phyloP scores from a whole-genome alignment of 2,329 filamentous ascomycete genomes.

The Colletotrichum spaethianum region DNA sequence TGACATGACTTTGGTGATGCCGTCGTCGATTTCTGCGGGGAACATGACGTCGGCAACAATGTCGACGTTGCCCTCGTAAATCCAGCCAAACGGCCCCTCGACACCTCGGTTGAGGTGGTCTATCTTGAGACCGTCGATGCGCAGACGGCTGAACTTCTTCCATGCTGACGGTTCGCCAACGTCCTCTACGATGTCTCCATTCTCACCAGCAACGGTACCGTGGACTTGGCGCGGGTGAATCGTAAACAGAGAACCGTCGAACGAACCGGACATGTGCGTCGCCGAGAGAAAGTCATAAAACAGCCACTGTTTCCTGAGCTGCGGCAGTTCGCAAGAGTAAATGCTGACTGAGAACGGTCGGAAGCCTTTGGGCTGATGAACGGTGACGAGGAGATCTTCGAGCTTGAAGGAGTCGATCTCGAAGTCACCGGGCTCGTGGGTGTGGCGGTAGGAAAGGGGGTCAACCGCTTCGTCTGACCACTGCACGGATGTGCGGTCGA shows the following conservation, averaged over 20 bases:
- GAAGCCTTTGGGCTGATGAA: slow-evolving; percentile 92
- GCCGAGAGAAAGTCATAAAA: slow-evolving; percentile 98
- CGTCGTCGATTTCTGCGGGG: slow-evolving; percentile 87
- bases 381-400: slow-evolving; percentile 90
- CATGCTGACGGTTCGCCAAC: slow-evolving; percentile 80
- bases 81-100: slow-evolving; percentile 96
- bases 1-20: slow-evolving; percentile 94
- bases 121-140: slow-evolving; percentile 94
- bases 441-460: slow-evolving; percentile 88
- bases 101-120: slow-evolving; percentile 96
- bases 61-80: slow-evolving; percentile 96
- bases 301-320: slow-evolving; percentile 94
- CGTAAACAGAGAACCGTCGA: slow-evolving; percentile 95
- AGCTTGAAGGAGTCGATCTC: slow-evolving; percentile 98
- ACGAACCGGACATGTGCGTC: slow-evolving; percentile 95
- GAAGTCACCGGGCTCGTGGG: slow-evolving; percentile 92
- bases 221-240: slow-evolving; percentile 96
- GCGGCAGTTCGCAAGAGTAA: slow-evolving; percentile 93
- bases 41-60: slow-evolving; percentile 97
- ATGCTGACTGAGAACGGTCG: slow-evolving; percentile 97
- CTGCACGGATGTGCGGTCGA: slow-evolving; percentile 88
- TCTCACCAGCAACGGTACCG: slow-evolving; percentile 77
- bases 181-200: slow-evolving; percentile 67
- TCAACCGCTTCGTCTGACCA: slow-evolving; percentile 81
- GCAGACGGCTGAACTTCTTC: slow-evolving; percentile 95